A percentile compares a stretch with the other conserved stretches of the same genome.
These are phyloP conservation scores for Trametes hirsuta DNA, from an alignment of 1,284 basidiomycete species.

Conservation along the genomic window DNA sequence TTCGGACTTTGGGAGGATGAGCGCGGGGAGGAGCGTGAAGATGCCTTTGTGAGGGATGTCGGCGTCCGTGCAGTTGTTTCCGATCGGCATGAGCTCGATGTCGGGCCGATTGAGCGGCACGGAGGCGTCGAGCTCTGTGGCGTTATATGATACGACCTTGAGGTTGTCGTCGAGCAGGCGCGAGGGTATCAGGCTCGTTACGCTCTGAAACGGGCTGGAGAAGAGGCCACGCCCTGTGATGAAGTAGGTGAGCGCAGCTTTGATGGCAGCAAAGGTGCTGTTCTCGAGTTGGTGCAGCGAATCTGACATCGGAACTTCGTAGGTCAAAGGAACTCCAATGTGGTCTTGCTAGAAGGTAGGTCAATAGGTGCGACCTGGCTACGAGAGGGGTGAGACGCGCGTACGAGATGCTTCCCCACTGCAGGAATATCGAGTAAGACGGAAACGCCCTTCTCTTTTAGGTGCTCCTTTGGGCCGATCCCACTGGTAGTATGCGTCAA, in stretches of 20 bases:
- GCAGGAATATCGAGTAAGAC: slow-evolving; percentile 37
- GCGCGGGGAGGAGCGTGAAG: slow-evolving; percentile 35
- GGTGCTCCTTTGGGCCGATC: slow-evolving; percentile 36
- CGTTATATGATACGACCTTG: slow-evolving; percentile 3
- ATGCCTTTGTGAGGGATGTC: slow-evolving; percentile 28
- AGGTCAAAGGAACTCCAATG: slow-evolving; percentile 34
- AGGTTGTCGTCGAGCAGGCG: slow-evolving; percentile 30
- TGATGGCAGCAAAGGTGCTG: slow-evolving; percentile 26
- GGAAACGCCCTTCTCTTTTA: slow-evolving; percentile 32
- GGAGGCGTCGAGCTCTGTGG: slow-evolving; percentile 24
- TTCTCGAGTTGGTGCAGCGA: slow-evolving; percentile 27
- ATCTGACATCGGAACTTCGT: slow-evolving; percentile 34
- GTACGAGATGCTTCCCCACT: slow-evolving; percentile 31
- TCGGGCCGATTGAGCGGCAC: slow-evolving; percentile 36
- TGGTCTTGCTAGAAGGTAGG: slow-evolving; percentile 36
- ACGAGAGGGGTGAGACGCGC: background rate
- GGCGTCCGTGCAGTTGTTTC: slow-evolving; percentile 18
- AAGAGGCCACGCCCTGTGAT: slow-evolving; percentile 36
- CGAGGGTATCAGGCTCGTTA: slow-evolving; percentile 32
- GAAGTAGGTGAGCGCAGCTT: slow-evolving; percentile 35
- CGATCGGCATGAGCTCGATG: slow-evolving; percentile 40
- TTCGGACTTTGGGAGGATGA: slow-evolving; percentile 37
- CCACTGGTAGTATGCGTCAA: slow-evolving; percentile 19
- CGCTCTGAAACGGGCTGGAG: slow-evolving; percentile 33
- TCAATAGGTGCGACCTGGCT: background rate